Conservation (phyloP, 345 rosid genomes). For the Aquilaria yunnanensis region DNA sequence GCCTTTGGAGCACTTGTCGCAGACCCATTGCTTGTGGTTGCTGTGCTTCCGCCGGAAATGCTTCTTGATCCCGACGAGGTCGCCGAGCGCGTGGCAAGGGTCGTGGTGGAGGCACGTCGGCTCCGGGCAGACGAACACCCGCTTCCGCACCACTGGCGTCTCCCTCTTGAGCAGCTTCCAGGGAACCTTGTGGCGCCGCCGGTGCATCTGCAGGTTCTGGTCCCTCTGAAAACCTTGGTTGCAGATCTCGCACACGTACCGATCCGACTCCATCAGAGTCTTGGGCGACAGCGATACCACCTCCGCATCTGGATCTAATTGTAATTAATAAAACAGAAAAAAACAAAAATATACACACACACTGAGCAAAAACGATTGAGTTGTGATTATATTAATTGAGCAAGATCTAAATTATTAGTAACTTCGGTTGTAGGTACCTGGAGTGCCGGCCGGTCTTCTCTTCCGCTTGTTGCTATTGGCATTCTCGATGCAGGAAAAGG, state of each 20-base stretch:
- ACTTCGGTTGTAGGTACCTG: constrained; percentile 34
- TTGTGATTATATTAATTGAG: background rate
- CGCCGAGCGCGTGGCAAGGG: constrained; percentile 94
- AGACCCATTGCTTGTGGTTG: constrained; percentile 88
- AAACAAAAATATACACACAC: background rate
- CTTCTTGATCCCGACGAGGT: constrained; percentile 95
- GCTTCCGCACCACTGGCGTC: constrained; percentile 59
- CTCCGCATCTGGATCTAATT: constrained; percentile 92
- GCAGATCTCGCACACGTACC: constrained; percentile 95
- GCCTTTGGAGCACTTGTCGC: constrained; percentile 82
- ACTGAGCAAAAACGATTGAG: background rate
- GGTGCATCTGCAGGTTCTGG: constrained; percentile 97
- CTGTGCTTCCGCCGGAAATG: constrained; percentile 92
- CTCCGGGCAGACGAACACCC: constrained; percentile 93
- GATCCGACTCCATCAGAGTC: constrained; percentile 87
- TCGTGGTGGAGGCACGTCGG: constrained; percentile 89
- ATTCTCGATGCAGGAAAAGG: constrained; percentile 34
- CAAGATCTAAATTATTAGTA: background rate
- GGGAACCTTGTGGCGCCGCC: constrained; percentile 93
- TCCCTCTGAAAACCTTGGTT: constrained; percentile 97
- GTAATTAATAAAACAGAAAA: background rate
- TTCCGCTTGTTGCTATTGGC: constrained; percentile 50
- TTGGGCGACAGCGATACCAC: constrained; percentile 87
- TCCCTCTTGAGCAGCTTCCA: constrained; percentile 95
- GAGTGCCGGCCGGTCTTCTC: constrained; percentile 88